Percentiles rank a stretch among this genome's conserved stretches.
phyloP scores from a whole-genome alignment of 805 yeast species.

The Ogataea kodamae region DNA sequence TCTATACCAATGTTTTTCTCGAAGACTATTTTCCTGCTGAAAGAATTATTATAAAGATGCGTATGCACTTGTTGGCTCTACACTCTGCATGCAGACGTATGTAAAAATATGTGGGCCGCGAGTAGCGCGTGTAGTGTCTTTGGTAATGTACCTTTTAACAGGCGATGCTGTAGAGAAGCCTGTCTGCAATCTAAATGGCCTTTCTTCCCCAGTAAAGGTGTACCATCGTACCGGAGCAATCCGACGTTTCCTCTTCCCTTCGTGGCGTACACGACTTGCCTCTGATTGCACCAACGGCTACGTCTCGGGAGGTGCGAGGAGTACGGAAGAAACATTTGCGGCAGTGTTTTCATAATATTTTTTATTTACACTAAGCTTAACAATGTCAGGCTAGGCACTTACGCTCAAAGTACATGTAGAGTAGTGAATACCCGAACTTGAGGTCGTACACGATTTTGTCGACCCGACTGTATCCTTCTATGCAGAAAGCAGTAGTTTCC shows the following conservation, averaged over 20 bases:
- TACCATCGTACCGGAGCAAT: slow-evolving; percentile 1
- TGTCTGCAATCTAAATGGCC: too few relatives aligned
- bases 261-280: slow-evolving; percentile 7
- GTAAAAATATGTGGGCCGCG: slow-evolving; percentile 13
- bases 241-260: neutral
- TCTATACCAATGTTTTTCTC: slow-evolving; percentile 6
- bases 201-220: too few relatives aligned
- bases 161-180: slow-evolving; percentile 12
- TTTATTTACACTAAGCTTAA: neutral
- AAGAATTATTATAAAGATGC: slow-evolving; percentile 18
- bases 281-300: slow-evolving; percentile 8
- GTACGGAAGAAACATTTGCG: neutral
- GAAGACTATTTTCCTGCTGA: slow-evolving; percentile 9
- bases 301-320: slow-evolving; percentile 7
- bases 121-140: slow-evolving; percentile 5
- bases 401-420: slow-evolving; percentile 63
- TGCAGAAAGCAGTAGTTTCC: slow-evolving; percentile 29
- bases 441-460: slow-evolving; percentile 75
- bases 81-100: slow-evolving; percentile 19
- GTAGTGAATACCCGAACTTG: slow-evolving; percentile 61
- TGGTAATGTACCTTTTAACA: slow-evolving; percentile 4
- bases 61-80: slow-evolving; percentile 16
- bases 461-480: slow-evolving; percentile 52
- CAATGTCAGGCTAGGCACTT: too few relatives aligned
- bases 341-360: neutral